Evolutionary conservation across 2,329 filamentous ascomycete species (phyloP).

Genomic region (Fusarium dimerum): DNA sequence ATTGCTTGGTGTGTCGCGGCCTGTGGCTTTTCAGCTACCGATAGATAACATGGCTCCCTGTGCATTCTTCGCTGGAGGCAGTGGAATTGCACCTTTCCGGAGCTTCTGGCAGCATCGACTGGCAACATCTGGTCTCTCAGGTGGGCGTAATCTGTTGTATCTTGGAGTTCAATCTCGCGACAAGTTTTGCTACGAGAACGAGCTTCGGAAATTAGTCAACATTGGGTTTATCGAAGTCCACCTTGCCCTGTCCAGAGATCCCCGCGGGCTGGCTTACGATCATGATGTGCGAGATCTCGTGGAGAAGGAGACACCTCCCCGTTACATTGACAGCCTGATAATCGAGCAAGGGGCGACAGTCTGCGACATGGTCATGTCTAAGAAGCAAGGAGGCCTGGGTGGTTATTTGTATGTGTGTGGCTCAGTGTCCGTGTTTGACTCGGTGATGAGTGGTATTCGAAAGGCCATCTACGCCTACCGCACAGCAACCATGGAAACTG

Average conservation of each 20-base stretch:
- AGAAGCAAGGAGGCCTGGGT: slow-evolving; percentile 54
- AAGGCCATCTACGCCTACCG: slow-evolving; percentile 56
- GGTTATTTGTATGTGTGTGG: slow-evolving; percentile 36
- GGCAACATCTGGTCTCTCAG: slow-evolving; percentile 33
- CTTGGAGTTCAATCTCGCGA: slow-evolving; percentile 54
- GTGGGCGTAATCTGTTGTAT: slow-evolving; percentile 50
- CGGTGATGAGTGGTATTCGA: slow-evolving; percentile 56
- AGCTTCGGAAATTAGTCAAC: slow-evolving; percentile 34
- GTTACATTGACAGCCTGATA: slow-evolving; percentile 55
- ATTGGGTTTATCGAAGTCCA: slow-evolving; percentile 53
- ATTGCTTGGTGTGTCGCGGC: slow-evolving; percentile 53
- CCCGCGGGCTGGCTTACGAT: slow-evolving; percentile 49
- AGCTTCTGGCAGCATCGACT: slow-evolving; percentile 54
- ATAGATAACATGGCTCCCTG: slow-evolving; percentile 51
- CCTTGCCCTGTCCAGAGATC: slow-evolving; percentile 54
- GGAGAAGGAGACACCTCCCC: slow-evolving; percentile 49
- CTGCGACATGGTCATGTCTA: slow-evolving; percentile 57
- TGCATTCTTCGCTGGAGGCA: slow-evolving; percentile 55
- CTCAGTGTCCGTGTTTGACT: slow-evolving; percentile 40
- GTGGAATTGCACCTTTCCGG: slow-evolving; percentile 54
- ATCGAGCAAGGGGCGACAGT: slow-evolving; percentile 51
- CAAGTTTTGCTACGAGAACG: slow-evolving; percentile 35
- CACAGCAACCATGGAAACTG: slow-evolving; percentile 51
- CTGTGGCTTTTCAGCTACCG: slow-evolving; percentile 53
- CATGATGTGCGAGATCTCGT: slow-evolving; percentile 42